Percentiles rank a stretch among this genome's conserved stretches.
Conservation (phyloP, 371 early-diverging fungal species). For the Haplosporangium sp. region DNA sequence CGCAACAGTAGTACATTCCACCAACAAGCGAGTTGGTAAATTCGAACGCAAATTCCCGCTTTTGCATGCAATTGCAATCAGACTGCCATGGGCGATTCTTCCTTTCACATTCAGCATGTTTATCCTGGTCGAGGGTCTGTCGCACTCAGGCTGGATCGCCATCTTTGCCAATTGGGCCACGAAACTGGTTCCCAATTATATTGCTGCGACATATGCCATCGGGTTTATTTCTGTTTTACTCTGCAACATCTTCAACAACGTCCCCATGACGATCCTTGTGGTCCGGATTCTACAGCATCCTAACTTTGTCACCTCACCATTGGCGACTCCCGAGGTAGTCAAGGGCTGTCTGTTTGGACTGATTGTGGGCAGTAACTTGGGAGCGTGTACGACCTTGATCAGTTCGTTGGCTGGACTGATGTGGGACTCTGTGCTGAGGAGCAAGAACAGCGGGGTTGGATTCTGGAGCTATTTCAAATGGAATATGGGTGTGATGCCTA, state of each 20-base stretch:
- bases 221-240: conserved; percentile 73
- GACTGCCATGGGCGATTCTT: conserved; percentile 82
- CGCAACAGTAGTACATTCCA: no score
- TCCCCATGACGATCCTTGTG: conserved; percentile 88
- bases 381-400: conserved; percentile 79
- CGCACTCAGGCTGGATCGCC: conserved; percentile 74
- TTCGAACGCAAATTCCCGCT: conserved; percentile 60
- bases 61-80: conserved; percentile 60
- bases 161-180: conserved; percentile 72
- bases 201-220: conserved; percentile 71
- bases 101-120: conserved; percentile 90
- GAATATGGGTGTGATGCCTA: conserved; percentile 72
- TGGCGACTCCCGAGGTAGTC: conserved; percentile 54
- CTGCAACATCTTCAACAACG: conserved; percentile 83
- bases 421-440: conserved; percentile 76
- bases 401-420: conserved; percentile 87
- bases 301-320: conserved; percentile 60
- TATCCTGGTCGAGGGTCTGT: conserved; percentile 77
- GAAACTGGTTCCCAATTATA: conserved; percentile 64
- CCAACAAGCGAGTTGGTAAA: not conserved
- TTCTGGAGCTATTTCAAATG: conserved; percentile 70
- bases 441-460: conserved; percentile 65
- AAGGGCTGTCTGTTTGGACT: conserved; percentile 76
- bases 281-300: conserved; percentile 77
- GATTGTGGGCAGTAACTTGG: conserved; percentile 83